phyloP scores from a whole-genome alignment of 2,329 filamentous ascomycete species.

The Epichloe festucae region DNA sequence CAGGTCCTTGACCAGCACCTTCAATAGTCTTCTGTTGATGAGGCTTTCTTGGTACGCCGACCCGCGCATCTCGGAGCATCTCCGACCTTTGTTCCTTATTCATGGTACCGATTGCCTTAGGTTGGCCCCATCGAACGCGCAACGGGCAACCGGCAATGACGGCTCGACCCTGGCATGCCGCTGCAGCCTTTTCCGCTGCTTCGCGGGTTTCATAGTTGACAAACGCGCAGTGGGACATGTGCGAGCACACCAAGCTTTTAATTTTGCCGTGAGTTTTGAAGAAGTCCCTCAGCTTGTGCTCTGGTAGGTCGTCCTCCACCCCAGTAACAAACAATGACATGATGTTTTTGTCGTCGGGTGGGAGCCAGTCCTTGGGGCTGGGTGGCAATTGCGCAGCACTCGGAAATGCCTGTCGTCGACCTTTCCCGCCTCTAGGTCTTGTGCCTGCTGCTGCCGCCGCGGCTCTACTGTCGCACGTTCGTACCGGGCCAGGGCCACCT shows the following conservation, averaged over 20 bases:
- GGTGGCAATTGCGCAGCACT: constrained; percentile 63
- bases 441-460: constrained; percentile 36
- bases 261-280: constrained; percentile 84
- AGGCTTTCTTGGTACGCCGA: constrained; percentile 19
- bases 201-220: constrained; percentile 83
- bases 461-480: constrained; percentile 54
- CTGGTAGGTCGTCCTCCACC: constrained; percentile 88
- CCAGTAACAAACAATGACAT: constrained; percentile 92
- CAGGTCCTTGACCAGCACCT: constrained; percentile 24
- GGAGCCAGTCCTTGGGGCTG: constrained; percentile 71
- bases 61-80: constrained; percentile 61
- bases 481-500: constrained; percentile 61
- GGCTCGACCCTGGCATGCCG: constrained; percentile 73
- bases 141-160: constrained; percentile 86
- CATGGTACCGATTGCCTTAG: constrained; percentile 84
- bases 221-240: constrained; percentile 95
- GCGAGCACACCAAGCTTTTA: constrained; percentile 85
- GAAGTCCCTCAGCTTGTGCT: constrained; percentile 80
- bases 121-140: constrained; percentile 82
- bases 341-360: constrained; percentile 72
- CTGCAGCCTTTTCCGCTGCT: constrained; percentile 74
- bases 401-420: constrained; percentile 48
- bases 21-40: constrained; percentile 18
- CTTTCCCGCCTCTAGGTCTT: constrained; percentile 28
- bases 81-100: constrained; percentile 71